Percentiles rank a stretch among this genome's conserved stretches.
Conservation (phyloP, 2,329 filamentous ascomycete species). For the Fusarium lateritium region DNA sequence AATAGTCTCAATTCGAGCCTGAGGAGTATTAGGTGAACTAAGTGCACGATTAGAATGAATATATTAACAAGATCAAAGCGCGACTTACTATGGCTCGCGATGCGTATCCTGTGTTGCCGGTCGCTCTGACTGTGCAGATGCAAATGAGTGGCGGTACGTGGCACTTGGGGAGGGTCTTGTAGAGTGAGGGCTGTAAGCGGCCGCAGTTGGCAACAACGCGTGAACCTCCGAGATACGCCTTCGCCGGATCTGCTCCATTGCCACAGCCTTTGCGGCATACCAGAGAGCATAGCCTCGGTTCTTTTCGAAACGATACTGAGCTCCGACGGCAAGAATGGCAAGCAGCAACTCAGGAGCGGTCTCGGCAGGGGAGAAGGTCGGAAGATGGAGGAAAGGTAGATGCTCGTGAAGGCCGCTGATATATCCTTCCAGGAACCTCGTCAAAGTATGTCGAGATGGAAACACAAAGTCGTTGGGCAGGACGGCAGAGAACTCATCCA, state of each 20-base stretch:
- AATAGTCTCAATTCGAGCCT: conserved; percentile 74
- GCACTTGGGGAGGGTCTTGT: conserved; percentile 71
- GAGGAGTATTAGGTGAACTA: conserved; percentile 71
- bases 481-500: conserved; percentile 73
- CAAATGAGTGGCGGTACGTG: conserved; percentile 71
- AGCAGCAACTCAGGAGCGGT: conserved; percentile 78
- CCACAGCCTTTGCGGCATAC: conserved; percentile 72
- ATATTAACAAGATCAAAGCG: background rate
- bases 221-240: conserved; percentile 71
- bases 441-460: conserved; percentile 77
- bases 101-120: conserved; percentile 71
- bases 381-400: conserved; percentile 74
- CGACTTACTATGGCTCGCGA: conserved; percentile 70
- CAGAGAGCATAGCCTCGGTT: conserved; percentile 72
- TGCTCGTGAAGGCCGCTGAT: conserved; percentile 75
- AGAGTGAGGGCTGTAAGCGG: conserved; percentile 72
- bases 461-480: conserved; percentile 75
- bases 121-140: conserved; percentile 70
- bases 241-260: conserved; percentile 71
- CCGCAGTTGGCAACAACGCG: conserved; percentile 68
- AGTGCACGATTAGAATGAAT: conserved; percentile 9
- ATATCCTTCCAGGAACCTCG: conserved; percentile 79
- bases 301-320: conserved; percentile 75
- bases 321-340: conserved; percentile 77
- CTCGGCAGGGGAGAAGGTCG: conserved; percentile 74